Conservation (phyloP, 2,329 filamentous ascomycete species). For the Xenosphaeropsis pyriputrescens region DNA sequence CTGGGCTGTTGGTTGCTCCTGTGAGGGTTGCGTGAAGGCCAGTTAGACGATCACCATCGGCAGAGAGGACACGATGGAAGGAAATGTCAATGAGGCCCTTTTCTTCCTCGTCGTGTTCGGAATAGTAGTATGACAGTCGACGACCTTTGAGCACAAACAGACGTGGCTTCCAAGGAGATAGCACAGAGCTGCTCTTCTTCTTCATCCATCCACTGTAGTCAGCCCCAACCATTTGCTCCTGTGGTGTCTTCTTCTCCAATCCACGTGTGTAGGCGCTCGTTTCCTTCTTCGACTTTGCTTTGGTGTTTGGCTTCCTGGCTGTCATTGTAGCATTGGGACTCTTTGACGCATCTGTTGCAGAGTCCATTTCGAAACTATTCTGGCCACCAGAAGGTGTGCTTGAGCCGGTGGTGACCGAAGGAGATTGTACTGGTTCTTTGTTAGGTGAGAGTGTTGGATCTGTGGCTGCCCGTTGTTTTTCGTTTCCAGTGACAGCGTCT, state of each 20-base stretch:
- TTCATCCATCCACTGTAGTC: constrained; percentile 99
- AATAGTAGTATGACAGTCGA: constrained; percentile 90
- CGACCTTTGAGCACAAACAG: constrained; percentile 91
- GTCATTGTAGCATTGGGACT: constrained; percentile 27
- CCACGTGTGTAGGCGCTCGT: constrained; percentile 90
- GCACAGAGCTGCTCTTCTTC: constrained; percentile 90
- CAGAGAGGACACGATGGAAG: constrained; percentile 89
- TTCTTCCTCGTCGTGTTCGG: constrained; percentile 81
- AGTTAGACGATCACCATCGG: constrained; percentile 80
- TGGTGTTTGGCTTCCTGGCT: constrained; percentile 30
- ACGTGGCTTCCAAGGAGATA: constrained; percentile 95
- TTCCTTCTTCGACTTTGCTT: constrained; percentile 70
- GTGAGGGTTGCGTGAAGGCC: constrained; percentile 86
- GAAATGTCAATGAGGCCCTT: constrained; percentile 96
- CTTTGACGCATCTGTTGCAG: constrained; percentile 43
- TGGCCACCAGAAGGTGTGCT: constrained; percentile 48
- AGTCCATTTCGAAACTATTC: constrained; percentile 67
- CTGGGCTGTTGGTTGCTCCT: constrained; percentile 56
- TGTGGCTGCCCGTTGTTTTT: constrained; percentile 31
- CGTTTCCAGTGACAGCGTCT: constrained; percentile 46
- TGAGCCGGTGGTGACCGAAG: constrained; percentile 58
- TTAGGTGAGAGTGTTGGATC: constrained; percentile 21
- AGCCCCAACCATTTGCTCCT: constrained; percentile 70
- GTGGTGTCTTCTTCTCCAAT: constrained; percentile 63
- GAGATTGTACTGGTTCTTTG: constrained; percentile 43